These are phyloP conservation scores for Verticillium klebahnii DNA, from an alignment of 2,329 filamentous ascomycete genomes.

Conservation along the genomic window DNA sequence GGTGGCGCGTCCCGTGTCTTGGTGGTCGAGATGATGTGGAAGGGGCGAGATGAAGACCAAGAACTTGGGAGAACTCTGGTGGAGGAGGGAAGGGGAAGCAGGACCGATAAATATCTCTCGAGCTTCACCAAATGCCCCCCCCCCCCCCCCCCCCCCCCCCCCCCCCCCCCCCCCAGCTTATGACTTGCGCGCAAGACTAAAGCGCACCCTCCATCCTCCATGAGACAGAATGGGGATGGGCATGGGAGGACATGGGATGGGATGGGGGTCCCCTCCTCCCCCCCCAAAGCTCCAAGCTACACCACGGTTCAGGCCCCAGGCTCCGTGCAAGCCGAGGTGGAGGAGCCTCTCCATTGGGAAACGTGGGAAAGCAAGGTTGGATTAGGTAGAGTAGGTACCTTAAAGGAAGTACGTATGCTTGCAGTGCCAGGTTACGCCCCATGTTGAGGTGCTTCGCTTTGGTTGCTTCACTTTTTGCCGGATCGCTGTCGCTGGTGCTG, in stretches of 20 bases:
- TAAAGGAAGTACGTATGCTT: too few relatives aligned
- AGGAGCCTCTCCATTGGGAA: background rate
- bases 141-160: background rate
- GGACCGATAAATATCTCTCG: background rate
- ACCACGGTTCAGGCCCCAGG: too few relatives aligned
- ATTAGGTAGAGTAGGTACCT: too few relatives aligned
- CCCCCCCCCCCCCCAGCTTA: background rate
- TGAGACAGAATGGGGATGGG: background rate
- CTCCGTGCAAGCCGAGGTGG: background rate
- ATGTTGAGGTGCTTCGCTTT: background rate
- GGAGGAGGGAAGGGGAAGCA: background rate
- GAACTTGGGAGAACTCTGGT: background rate
- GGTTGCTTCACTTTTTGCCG: background rate
- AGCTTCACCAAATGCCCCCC: background rate
- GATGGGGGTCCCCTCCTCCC: background rate
- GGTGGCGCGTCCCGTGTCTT: background rate
- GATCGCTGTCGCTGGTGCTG: background rate
- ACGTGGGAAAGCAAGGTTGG: background rate
- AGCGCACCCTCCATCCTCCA: background rate
- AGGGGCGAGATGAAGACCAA: background rate
- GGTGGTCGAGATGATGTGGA: background rate
- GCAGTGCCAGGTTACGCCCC: background rate
- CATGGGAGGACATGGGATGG: conserved; percentile 3
- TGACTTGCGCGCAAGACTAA: background rate
- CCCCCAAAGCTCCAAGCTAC: background rate